Base-by-base conservation (phyloP, 1,284 basidiomycete genomes). In the Gomphus bonarii region DNA sequence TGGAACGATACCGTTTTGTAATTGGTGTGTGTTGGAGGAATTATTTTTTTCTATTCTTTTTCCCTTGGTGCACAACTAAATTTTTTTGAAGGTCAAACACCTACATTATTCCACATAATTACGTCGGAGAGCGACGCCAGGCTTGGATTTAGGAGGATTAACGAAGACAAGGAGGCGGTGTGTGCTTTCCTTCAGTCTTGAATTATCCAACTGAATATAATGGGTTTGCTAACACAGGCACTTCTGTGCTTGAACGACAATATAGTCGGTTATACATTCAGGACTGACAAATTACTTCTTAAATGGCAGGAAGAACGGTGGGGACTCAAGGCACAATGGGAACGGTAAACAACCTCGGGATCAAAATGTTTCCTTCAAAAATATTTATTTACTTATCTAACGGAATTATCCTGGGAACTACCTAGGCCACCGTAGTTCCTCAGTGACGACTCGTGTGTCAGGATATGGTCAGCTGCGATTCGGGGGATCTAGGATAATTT, bases 1-100 rank as follows among this genome's bases (percentile, higher is more conserved):
- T 78, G 28, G 72, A 74, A 50, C 65, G 75, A 11, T 77, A 77
- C 61, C 69, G 73, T 20, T 78, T 69, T 61, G 67, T 69, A 5
- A 62, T 71, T 54, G 69, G 69, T 67, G 36, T 28, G 65, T 64
- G 8, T 11, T 28, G 12, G 2, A 25, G n/a, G 18, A 9, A 12
- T 7, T 16, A 16, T n/a, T 54, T 44, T 33, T 31, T 8, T 22
- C 35, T n/a, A 51, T 28, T 51, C 31, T 28, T 31, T 30, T 16
- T 16, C 22, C 33, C 18, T n/a, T n/a, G n/a, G n/a, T n/a, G n/a
- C n/a, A n/a, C 22, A 18, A 18, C 46, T 20, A 18, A 31, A 14
- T 48, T 6, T 11, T 30, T 28, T 44, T 44, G n/a, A 20, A 54
- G 52, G 52, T 22, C 47, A 57, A 57, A 58, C 57, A 28, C 28